These are phyloP conservation scores for Colletotrichum caudatum DNA, from an alignment of 2,329 filamentous ascomycete genomes.

Conservation along the genomic window DNA sequence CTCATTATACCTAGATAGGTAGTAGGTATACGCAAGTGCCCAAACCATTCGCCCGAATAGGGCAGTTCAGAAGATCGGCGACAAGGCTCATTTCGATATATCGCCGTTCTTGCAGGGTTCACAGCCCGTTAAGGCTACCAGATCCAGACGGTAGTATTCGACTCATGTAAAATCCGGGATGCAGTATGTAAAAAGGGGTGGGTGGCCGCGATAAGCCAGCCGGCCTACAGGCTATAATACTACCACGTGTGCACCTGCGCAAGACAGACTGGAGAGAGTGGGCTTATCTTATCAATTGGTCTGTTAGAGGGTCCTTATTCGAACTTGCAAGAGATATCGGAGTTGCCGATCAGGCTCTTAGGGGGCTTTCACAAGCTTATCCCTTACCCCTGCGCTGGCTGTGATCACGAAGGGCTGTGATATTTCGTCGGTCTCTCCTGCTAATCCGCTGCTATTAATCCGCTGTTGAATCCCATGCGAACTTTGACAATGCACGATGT, in stretches of 20 bases:
- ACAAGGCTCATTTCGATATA: conserved; percentile 10
- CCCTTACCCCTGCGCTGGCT: neutral
- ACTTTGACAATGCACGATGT: no score
- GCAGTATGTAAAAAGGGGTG: conserved; percentile 4
- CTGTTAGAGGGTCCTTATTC: no score
- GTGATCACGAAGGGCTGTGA: neutral
- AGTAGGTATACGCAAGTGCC: neutral
- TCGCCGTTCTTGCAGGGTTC: conserved; percentile 5
- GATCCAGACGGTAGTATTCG: conserved; percentile 12
- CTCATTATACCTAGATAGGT: no score
- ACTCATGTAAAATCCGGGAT: neutral
- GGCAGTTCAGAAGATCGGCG: conserved; percentile 8
- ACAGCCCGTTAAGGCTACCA: neutral
- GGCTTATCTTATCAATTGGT: no score
- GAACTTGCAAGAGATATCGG: no score
- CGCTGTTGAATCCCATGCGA: no score
- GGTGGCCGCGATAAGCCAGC: neutral
- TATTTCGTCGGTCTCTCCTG: no score
- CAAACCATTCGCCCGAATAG: conserved; percentile 13
- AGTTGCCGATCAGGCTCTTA: no score
- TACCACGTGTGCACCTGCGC: neutral
- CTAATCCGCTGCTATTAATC: no score
- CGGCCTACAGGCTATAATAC: neutral
- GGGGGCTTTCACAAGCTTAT: neutral
- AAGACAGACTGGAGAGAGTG: neutral